Conservation (phyloP, 2,329 filamentous ascomycete genomes). For the Trichoderma guizhouense region DNA sequence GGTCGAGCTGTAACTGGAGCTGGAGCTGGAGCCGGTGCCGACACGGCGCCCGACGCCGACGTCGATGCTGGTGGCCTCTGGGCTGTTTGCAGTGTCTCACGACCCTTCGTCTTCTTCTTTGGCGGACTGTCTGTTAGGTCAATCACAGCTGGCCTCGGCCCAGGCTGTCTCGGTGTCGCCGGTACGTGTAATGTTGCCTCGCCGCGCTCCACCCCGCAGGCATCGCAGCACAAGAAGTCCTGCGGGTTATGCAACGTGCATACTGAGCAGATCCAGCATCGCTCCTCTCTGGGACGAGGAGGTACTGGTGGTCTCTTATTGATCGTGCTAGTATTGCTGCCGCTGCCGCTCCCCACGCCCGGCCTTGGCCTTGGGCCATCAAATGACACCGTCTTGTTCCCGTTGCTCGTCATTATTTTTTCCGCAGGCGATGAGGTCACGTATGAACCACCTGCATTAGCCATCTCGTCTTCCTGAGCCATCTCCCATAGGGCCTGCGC, state of each 20-base stretch:
- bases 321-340: background rate
- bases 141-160: conserved; percentile 25
- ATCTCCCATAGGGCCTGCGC: conserved; percentile 82
- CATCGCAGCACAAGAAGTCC: conserved; percentile 53
- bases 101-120: conserved; percentile 1
- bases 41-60: conserved; percentile 5
- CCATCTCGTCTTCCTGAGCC: conserved; percentile 59
- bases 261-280: conserved; percentile 49
- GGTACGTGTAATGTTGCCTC: conserved; percentile 6
- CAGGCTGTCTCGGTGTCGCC: conserved; percentile 20
- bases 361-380: background rate
- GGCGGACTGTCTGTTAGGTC: conserved; percentile 37
- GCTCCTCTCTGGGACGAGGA: background rate
- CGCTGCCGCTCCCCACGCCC: background rate
- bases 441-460: background rate
- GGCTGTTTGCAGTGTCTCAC: conserved; percentile 4
- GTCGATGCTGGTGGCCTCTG: conserved; percentile 19
- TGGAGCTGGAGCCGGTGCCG: conserved; percentile 3
- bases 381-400: background rate
- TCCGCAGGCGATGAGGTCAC: conserved; percentile 10
- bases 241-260: conserved; percentile 57
- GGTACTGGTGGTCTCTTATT: background rate
- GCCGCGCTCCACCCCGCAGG: conserved; percentile 47
- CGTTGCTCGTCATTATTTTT: conserved; percentile 44
- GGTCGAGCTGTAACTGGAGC: background rate